phyloP scores from a whole-genome alignment of 2,329 filamentous ascomycete genomes.

The Dactylellina cionopaga region DNA sequence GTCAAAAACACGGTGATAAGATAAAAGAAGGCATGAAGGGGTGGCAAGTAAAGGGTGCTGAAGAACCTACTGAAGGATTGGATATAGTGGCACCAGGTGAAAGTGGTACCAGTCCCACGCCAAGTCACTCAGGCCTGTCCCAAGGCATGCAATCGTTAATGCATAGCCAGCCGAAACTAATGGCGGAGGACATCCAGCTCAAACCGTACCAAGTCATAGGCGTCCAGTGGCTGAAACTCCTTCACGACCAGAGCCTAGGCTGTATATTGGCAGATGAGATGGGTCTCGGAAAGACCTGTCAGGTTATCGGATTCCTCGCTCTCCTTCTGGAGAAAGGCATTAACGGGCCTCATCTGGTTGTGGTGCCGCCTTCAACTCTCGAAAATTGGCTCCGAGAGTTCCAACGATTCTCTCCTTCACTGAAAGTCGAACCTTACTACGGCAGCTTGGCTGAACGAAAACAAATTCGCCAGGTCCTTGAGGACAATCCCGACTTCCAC shows the following conservation, averaged over 20 bases:
- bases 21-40: slow-evolving; percentile 72
- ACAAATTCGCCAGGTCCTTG: slow-evolving; percentile 73
- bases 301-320: slow-evolving; percentile 90
- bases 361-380: slow-evolving; percentile 91
- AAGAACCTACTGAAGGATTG: slow-evolving; percentile 68
- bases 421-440: slow-evolving; percentile 78
- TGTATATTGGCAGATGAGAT: slow-evolving; percentile 97
- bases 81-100: slow-evolving; percentile 64
- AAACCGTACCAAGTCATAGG: slow-evolving; percentile 95
- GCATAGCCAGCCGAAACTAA: slow-evolving; percentile 76
- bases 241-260: slow-evolving; percentile 81
- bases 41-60: slow-evolving; percentile 72
- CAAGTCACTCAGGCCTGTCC: slow-evolving; percentile 54
- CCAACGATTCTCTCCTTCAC: slow-evolving; percentile 79
- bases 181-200: slow-evolving; percentile 79
- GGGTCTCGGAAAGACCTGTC: slow-evolving; percentile 95
- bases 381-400: slow-evolving; percentile 98
- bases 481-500: slow-evolving; percentile 73
- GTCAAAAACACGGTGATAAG: slow-evolving; percentile 76
- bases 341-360: slow-evolving; percentile 80
- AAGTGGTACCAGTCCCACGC: slow-evolving; percentile 62
- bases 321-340: slow-evolving; percentile 77
- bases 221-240: slow-evolving; percentile 89
- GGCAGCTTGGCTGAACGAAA: slow-evolving; percentile 75
- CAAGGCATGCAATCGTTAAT: slow-evolving; percentile 62